Evolutionary conservation across 2,329 filamentous ascomycete species (phyloP).

Genomic region (Penicillium sp.): DNA sequence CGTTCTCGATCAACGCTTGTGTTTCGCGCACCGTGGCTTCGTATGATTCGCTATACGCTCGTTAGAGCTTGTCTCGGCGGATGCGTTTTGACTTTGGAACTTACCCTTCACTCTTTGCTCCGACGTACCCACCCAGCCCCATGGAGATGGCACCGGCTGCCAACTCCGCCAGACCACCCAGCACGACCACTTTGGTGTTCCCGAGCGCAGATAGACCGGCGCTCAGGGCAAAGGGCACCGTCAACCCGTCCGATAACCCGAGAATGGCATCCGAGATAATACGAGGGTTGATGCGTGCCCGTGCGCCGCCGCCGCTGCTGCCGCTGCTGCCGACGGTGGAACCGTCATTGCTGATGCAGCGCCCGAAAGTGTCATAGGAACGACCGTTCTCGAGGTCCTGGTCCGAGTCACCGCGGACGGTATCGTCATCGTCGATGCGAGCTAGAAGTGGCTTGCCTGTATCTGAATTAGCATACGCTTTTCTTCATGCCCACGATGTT

Average conservation of each 20-base stretch:
- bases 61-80: background rate
- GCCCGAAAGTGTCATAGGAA: slow-evolving; percentile 36
- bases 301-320: slow-evolving; percentile 22
- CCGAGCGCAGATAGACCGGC: slow-evolving; percentile 65
- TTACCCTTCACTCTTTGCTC: slow-evolving; percentile 52
- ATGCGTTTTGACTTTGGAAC: slow-evolving; percentile 15
- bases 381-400: slow-evolving; percentile 30
- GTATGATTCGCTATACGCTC: slow-evolving; percentile 42
- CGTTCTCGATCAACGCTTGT: slow-evolving; percentile 38
- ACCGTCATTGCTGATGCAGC: slow-evolving; percentile 23
- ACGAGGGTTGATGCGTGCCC: slow-evolving; percentile 41
- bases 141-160: slow-evolving; percentile 74
- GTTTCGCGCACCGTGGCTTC: slow-evolving; percentile 47
- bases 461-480: slow-evolving; percentile 6
- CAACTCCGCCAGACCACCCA: slow-evolving; percentile 73
- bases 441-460: slow-evolving; percentile 35
- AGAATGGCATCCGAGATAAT: slow-evolving; percentile 64
- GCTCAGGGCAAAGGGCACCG: slow-evolving; percentile 74
- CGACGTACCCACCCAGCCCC: slow-evolving; percentile 74
- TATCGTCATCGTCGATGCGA: slow-evolving; percentile 24
- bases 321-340: slow-evolving; percentile 18
- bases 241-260: slow-evolving; percentile 74
- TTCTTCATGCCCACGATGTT: background rate
- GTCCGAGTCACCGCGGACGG: slow-evolving; percentile 22
- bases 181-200: slow-evolving; percentile 65